Conservation (phyloP, 1,284 basidiomycete species). For the Marasmius fiardii region DNA sequence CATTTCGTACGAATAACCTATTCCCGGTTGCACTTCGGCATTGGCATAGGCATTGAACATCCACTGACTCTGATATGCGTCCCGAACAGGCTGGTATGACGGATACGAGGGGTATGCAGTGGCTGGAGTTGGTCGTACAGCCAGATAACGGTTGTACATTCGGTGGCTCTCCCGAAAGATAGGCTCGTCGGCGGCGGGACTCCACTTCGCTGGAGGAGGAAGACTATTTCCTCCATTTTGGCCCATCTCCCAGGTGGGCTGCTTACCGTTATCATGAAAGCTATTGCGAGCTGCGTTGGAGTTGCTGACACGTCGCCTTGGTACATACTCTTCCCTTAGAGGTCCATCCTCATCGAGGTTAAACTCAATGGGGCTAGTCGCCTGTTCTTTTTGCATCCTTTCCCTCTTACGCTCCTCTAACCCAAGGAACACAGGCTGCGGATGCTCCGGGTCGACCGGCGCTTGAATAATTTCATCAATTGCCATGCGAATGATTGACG, state of each 20-base stretch:
- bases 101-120: slow-evolving; percentile 19
- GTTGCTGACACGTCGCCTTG: slow-evolving; percentile 54
- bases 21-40: slow-evolving; percentile 19
- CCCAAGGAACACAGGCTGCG: slow-evolving; percentile 67
- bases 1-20: slow-evolving; percentile 35
- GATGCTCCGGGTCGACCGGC: slow-evolving; percentile 31
- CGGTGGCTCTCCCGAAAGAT: slow-evolving; percentile 52
- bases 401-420: slow-evolving; percentile 59
- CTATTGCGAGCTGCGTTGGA: slow-evolving; percentile 25
- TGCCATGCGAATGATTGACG: slow-evolving; percentile 61
- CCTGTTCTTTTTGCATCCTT: slow-evolving; percentile 39
- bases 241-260: slow-evolving; percentile 5
- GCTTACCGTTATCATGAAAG: slow-evolving; percentile 15
- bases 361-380: slow-evolving; percentile 57
- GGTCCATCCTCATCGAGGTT: slow-evolving; percentile 80
- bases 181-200: slow-evolving; percentile 71
- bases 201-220: slow-evolving; percentile 78
- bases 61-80: slow-evolving; percentile 29
- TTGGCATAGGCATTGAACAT: slow-evolving; percentile 21
- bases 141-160: slow-evolving; percentile 54
- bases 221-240: slow-evolving; percentile 35
- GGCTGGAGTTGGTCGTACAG: slow-evolving; percentile 53
- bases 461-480: slow-evolving; percentile 65
- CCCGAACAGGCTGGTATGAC: slow-evolving; percentile 25
- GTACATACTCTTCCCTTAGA: slow-evolving; percentile 74